Percentiles rank a stretch among this genome's conserved stretches.
phyloP scores from a whole-genome alignment of 2,329 filamentous ascomycete genomes.

The Epicoccum nigrum region DNA sequence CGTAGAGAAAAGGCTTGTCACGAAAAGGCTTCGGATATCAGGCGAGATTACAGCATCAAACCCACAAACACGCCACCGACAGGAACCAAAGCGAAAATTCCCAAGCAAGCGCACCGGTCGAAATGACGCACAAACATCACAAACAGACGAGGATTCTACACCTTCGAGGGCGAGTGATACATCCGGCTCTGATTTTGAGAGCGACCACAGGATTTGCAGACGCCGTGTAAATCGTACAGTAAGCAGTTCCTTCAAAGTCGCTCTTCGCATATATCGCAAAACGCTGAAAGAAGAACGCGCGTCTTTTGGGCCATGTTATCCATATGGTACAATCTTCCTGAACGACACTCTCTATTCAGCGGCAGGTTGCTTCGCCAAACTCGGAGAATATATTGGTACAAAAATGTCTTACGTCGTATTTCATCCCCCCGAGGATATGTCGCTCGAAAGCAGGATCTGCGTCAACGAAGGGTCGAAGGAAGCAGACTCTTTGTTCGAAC shows the following conservation, averaged over 20 bases:
- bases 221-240: not conserved
- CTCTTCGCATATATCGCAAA: conserved; percentile 16
- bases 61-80: too few species aligned
- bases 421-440: conserved; percentile 24
- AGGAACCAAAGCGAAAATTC: not conserved
- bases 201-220: too few species aligned
- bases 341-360: not conserved
- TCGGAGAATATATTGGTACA: conserved; percentile 7
- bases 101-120: too few species aligned
- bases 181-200: too few species aligned
- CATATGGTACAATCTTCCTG: conserved; percentile 3
- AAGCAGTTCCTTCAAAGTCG: conserved; percentile 2
- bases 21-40: not conserved
- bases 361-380: conserved; percentile 15
- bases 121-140: too few species aligned
- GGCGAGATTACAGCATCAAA: not conserved
- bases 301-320: not conserved
- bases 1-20: not conserved
- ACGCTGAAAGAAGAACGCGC: not conserved
- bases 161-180: too few species aligned
- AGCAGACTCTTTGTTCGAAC: conserved; percentile 4
- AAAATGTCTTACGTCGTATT: conserved; percentile 20
- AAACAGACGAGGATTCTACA: too few species aligned
- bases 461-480: conserved; percentile 5
- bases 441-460: conserved; percentile 7